These are phyloP conservation scores for Daedaleopsis nitida DNA, from an alignment of 768 basidiomycete genomes.

Conservation along the genomic window DNA sequence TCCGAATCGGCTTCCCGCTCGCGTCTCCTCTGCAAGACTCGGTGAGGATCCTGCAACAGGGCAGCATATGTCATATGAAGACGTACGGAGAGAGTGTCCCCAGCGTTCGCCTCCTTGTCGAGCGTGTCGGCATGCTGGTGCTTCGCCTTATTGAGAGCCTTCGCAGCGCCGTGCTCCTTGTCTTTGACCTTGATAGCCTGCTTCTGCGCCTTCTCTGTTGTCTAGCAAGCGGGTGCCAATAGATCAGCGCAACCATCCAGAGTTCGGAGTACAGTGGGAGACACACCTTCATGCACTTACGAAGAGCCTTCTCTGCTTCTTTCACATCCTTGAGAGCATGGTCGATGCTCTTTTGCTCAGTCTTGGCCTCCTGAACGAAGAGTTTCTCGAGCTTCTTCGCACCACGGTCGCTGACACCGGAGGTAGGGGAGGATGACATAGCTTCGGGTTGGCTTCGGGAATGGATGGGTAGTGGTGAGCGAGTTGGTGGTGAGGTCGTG, in stretches of 20 bases:
- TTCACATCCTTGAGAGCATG: constrained; percentile 17
- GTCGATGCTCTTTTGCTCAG: constrained; percentile 12
- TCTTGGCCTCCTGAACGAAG: constrained; percentile 13
- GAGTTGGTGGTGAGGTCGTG: neutral
- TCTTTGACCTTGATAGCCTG: constrained; percentile 5
- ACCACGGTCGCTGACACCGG: constrained; percentile 3
- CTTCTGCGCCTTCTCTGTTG: constrained; percentile 14
- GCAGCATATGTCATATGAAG: neutral
- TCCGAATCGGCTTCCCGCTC: constrained; percentile 6
- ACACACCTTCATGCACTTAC: constrained; percentile 20
- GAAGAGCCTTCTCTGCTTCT: constrained; percentile 20
- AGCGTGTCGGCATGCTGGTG: constrained; percentile 12
- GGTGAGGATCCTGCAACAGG: neutral
- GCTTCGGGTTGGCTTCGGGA: neutral
- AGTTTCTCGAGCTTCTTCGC: constrained; percentile 19
- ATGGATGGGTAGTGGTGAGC: neutral
- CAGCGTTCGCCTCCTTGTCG: constrained; percentile 1
- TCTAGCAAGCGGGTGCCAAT: neutral
- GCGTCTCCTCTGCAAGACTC: constrained; percentile 4
- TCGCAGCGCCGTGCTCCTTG: constrained; percentile 10
- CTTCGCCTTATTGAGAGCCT: constrained; percentile 14
- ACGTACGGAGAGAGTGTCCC: constrained; percentile 7
- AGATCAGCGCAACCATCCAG: neutral
- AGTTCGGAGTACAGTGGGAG: neutral
- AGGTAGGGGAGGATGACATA: constrained; percentile 8